Percentiles rank a stretch among this genome's conserved stretches.
These are phyloP conservation scores for Naganishia kalamii DNA, from an alignment of 768 basidiomycete genomes.

Conservation along the genomic window DNA sequence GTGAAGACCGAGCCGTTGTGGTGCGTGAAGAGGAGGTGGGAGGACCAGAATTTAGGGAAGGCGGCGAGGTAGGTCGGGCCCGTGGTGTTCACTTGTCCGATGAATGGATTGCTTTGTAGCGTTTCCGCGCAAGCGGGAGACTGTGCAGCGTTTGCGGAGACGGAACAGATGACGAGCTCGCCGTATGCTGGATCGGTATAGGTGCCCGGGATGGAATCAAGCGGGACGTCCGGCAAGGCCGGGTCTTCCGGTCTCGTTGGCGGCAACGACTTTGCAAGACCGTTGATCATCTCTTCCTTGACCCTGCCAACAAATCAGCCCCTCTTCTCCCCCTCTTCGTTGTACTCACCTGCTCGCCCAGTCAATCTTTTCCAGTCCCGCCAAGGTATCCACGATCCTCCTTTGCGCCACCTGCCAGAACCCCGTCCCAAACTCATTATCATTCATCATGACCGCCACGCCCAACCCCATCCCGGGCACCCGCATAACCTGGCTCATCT, in stretches of 20 bases:
- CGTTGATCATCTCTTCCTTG: too few species aligned
- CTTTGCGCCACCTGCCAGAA: conserved; percentile 16
- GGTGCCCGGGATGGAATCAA: conserved; percentile 9
- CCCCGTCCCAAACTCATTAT: conserved; percentile 14
- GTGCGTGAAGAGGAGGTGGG: too few species aligned
- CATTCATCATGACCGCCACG: conserved; percentile 35
- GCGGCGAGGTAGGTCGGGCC: too few species aligned
- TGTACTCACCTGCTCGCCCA: conserved; percentile 21
- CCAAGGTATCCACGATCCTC: conserved; percentile 17
- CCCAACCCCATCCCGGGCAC: conserved; percentile 31
- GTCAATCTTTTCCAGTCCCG: conserved; percentile 18
- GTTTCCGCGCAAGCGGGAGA: too few species aligned
- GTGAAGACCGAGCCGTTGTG: too few species aligned
- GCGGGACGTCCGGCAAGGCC: not conserved
- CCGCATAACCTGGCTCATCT: conserved; percentile 24
- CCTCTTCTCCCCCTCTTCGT: not conserved
- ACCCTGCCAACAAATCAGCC: not conserved
- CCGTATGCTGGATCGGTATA: conserved; percentile 22
- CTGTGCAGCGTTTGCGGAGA: not conserved
- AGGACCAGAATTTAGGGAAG: too few species aligned
- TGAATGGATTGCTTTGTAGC: too few species aligned
- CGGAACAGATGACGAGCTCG: conserved; percentile 3
- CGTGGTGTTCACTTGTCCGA: too few species aligned
- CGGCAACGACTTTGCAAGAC: too few species aligned
- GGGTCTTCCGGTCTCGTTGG: not conserved